These are phyloP conservation scores for Picea engelmannii DNA, from an alignment of 83 land plant genomes.

Conservation along the genomic window DNA sequence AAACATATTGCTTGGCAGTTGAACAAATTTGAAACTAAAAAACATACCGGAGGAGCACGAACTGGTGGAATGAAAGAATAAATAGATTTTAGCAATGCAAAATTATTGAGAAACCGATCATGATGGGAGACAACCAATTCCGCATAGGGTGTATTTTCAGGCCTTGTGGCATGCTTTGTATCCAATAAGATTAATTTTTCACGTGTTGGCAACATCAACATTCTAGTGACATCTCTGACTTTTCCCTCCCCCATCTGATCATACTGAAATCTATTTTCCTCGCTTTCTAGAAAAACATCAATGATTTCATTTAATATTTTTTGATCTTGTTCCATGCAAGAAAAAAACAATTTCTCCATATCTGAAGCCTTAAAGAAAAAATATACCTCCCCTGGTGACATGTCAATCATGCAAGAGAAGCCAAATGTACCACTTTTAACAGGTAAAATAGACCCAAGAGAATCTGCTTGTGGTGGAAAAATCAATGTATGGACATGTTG, in stretches of 20 bases:
- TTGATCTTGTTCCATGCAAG: constrained; percentile 43
- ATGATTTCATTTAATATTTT: constrained; percentile 42
- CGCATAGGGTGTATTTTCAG: constrained; percentile 60
- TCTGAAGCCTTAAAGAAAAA: constrained; percentile 65
- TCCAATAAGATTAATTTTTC: constrained; percentile 43
- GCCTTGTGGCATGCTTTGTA: constrained; percentile 53
- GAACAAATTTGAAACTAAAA: constrained; percentile 13
- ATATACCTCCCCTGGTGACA: constrained; percentile 75
- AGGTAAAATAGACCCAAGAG: constrained; percentile 13
- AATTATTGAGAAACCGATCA: constrained; percentile 62
- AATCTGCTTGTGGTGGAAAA: constrained; percentile 19
- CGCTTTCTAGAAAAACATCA: constrained; percentile 41
- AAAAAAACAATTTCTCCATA: constrained; percentile 72
- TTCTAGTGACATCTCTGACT: constrained; percentile 70
- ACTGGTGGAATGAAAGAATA: constrained; percentile 83
- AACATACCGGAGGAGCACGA: constrained; percentile 86
- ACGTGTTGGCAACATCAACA: constrained; percentile 71
- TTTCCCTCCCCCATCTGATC: constrained; percentile 38
- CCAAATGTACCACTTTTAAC: constrained; percentile 71
- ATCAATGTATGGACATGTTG: constrained; percentile 64
- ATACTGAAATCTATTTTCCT: constrained; percentile 21
- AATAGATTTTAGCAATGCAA: constrained; percentile 62
- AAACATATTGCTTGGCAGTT: background rate
- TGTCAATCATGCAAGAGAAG: constrained; percentile 75
- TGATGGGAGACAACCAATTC: constrained; percentile 62